phyloP scores from a whole-genome alignment of 495 filamentous ascomycete genomes.

The Astrothelium subdiscretum region DNA sequence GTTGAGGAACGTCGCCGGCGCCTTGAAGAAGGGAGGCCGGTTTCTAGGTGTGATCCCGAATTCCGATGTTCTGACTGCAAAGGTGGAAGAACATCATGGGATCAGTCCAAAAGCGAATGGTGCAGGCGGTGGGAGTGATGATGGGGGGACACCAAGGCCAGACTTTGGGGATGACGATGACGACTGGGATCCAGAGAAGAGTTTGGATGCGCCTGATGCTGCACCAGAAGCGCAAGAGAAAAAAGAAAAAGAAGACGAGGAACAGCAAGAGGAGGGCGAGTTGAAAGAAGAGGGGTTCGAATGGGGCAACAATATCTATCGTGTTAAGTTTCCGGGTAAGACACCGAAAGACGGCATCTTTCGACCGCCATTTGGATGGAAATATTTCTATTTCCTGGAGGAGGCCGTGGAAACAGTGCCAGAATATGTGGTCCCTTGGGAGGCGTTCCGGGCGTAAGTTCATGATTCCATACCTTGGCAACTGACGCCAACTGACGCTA shows the following conservation, averaged over 20 bases:
- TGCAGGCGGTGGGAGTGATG: slow-evolving; percentile 2
- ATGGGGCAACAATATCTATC: slow-evolving; percentile 91
- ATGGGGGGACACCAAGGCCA: not conserved
- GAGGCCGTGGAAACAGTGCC: slow-evolving; percentile 94
- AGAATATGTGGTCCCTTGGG: slow-evolving; percentile 97
- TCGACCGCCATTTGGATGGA: slow-evolving; percentile 92
- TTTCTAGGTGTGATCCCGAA: slow-evolving; percentile 92
- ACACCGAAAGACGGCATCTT: slow-evolving; percentile 67
- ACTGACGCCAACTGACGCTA: not conserved
- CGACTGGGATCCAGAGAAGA: slow-evolving; percentile 29
- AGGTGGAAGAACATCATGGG: slow-evolving; percentile 34
- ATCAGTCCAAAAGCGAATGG: slow-evolving; percentile 4
- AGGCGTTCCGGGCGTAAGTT: slow-evolving; percentile 71
- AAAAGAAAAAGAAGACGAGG: slow-evolving; percentile 17
- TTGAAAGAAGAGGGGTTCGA: slow-evolving; percentile 47
- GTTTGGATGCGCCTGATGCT: slow-evolving; percentile 11
- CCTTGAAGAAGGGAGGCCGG: slow-evolving; percentile 82
- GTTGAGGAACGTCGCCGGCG: slow-evolving; percentile 83
- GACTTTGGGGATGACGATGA: slow-evolving; percentile 13
- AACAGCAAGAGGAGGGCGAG: slow-evolving; percentile 35
- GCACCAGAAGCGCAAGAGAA: slow-evolving; percentile 8
- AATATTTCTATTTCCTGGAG: slow-evolving; percentile 88
- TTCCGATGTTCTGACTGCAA: slow-evolving; percentile 68
- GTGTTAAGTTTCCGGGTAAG: slow-evolving; percentile 70
- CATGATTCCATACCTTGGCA: not conserved